phyloP scores from a whole-genome alignment of 345 rosid species.

The Hibiscus mutabilis region DNA sequence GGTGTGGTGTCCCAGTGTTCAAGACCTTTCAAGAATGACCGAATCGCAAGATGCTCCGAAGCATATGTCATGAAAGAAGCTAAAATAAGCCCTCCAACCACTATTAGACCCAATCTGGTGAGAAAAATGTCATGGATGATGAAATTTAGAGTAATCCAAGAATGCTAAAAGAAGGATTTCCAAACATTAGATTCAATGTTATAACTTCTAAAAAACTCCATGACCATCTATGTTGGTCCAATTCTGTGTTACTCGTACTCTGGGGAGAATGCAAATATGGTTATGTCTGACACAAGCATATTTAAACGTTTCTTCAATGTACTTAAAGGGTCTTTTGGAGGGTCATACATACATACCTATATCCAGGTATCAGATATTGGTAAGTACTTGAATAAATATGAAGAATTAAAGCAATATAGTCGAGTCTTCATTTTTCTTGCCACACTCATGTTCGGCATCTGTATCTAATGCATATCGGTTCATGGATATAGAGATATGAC shows the following conservation, averaged over 20 bases:
- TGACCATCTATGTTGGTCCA: not conserved
- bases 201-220: not conserved
- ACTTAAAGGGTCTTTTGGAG: not conserved
- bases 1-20: not conserved
- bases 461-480: not conserved
- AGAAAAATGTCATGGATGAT: not conserved
- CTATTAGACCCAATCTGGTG: not conserved
- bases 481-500: not conserved
- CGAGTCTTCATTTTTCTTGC: not conserved
- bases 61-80: not conserved
- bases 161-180: not conserved
- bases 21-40: not conserved
- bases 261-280: too few species aligned
- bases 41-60: not conserved
- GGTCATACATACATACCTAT: not conserved
- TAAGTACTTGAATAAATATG: not conserved
- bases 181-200: not conserved
- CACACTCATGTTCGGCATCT: not conserved
- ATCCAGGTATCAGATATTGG: not conserved
- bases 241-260: not conserved
- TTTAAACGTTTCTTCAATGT: not conserved
- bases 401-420: not conserved
- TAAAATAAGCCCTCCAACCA: not conserved
- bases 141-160: not conserved
- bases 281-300: not conserved